Evolutionary conservation across 305 asterid species (phyloP), one percentile per base, ranked within the genome.

Genomic region (Andrographis paniculata): DNA sequence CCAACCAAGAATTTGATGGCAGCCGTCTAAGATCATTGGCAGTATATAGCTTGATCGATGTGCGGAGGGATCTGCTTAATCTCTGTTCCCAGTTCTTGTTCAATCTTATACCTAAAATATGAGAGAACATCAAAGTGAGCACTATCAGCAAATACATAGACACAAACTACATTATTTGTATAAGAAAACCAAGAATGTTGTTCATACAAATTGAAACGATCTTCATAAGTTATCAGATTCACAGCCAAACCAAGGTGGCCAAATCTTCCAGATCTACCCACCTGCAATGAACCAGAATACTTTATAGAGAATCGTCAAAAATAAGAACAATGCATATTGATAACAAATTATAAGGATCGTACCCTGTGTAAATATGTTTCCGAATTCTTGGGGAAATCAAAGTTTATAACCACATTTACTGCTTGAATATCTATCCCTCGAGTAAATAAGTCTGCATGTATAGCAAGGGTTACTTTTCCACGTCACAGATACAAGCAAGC

Each of bases 161-260:
- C 44, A 10, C 20, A 33, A 22, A 41, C 2, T 13, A 28, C 9
- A 58, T 50, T 17, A 21, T 20, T 17, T 5, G 14, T 20, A 42
- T 59, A 6, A 45, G 16, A 17, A 49, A 51, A 57, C 20, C 4
- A 55, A 39, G 60, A 53, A 52, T 5, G 35, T 15, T 8, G 37
- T 47, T 55, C 93, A 60, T 86, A 86, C 96, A 89, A 69, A 70
- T 89, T 85, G 61, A 89, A 89, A 62, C 98, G 98, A 60, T 89
- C 98, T 71, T 89, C 98, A 16, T 67, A 89, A 56, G 98, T 89
- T 59, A 89, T 85, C 77, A 89, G 74, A 71, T 78, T 89, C 71
- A 86, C 96, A 31, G 96, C 98, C 56, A 89, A 67, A 33, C 96
- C 98, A 62, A 85, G 98, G 68, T 89, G 96, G 53, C 98, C 98